Percentiles rank a stretch among this genome's conserved stretches.
phyloP scores from a whole-genome alignment of 192 early-diverging fungal genomes.

The Dispira simplex region DNA sequence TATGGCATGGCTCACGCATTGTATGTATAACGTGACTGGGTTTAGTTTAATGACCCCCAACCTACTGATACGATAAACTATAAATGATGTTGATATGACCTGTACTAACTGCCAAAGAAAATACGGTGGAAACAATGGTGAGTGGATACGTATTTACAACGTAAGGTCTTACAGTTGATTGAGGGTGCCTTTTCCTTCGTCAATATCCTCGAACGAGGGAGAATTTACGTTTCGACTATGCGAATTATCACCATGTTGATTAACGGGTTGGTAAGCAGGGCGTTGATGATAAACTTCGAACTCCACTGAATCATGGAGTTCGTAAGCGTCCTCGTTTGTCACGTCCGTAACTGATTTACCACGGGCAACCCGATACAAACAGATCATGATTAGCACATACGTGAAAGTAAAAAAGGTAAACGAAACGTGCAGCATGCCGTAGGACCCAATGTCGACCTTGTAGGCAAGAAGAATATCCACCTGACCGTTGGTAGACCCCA shows the following conservation, averaged over 20 bases:
- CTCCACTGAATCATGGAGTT: neutral
- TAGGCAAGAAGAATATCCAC: neutral
- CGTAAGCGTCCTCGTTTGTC: neutral
- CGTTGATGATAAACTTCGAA: neutral
- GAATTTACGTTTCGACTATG: no score
- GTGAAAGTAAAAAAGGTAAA: conserved; percentile 1
- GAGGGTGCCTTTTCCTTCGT: no score
- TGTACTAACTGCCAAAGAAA: no score
- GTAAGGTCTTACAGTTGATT: no score
- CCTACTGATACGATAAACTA: no score
- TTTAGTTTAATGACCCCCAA: no score
- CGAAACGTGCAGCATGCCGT: neutral
- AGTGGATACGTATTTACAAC: no score
- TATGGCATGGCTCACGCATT: no score
- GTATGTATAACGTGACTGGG: no score
- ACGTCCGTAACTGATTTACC: neutral
- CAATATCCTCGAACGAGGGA: no score
- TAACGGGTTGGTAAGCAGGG: neutral
- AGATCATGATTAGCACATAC: neutral
- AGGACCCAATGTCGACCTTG: neutral
- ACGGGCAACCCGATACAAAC: neutral
- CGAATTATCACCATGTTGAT: neutral
- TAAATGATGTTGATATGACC: no score
- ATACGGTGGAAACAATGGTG: no score
- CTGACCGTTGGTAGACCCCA: conserved; percentile 7